Evolutionary conservation across 163 green algal species (phyloP).

Genomic region (Scenedesmus sp.): DNA sequence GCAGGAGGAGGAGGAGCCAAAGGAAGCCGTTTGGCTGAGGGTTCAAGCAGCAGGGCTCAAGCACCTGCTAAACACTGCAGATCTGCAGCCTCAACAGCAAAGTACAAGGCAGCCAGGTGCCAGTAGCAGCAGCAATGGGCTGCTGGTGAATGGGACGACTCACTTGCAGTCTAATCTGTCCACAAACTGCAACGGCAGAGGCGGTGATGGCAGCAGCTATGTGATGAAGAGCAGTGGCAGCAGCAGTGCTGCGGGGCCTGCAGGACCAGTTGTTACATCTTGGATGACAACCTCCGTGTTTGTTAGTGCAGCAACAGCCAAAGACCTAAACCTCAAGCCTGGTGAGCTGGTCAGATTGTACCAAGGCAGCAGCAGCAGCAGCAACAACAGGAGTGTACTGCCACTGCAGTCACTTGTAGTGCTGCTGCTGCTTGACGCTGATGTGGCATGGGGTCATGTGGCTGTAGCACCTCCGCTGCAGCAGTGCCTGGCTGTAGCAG

Average conservation of each 20-base stretch:
- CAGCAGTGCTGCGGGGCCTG: neutral
- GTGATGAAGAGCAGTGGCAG: slow-evolving; percentile 24
- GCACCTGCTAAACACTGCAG: slow-evolving; percentile 56
- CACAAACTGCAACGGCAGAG: neutral
- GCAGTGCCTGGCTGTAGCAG: slow-evolving; percentile 54
- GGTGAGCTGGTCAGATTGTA: neutral
- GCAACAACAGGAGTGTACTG: slow-evolving; percentile 37
- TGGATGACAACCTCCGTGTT: slow-evolving; percentile 33
- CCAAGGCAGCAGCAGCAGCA: slow-evolving; percentile 24
- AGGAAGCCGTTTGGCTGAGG: slow-evolving; percentile 43
- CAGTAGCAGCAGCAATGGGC: slow-evolving; percentile 19
- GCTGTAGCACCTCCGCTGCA: slow-evolving; percentile 64
- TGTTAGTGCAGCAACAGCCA: slow-evolving; percentile 11
- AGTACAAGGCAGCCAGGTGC: neutral
- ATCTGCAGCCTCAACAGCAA: neutral
- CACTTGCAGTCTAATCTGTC: neutral
- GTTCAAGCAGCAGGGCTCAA: slow-evolving; percentile 51
- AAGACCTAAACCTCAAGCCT: slow-evolving; percentile 1
- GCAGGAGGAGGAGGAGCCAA: slow-evolving; percentile 38
- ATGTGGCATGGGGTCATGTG: slow-evolving; percentile 58
- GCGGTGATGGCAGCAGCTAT: slow-evolving; percentile 15
- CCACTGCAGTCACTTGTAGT: slow-evolving; percentile 41
- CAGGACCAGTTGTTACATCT: slow-evolving; percentile 18
- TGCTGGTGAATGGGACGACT: neutral
- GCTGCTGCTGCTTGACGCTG: slow-evolving; percentile 42